These are phyloP conservation scores for Colletotrichum camelliae DNA, from an alignment of 2,329 filamentous ascomycete species.

Conservation along the genomic window DNA sequence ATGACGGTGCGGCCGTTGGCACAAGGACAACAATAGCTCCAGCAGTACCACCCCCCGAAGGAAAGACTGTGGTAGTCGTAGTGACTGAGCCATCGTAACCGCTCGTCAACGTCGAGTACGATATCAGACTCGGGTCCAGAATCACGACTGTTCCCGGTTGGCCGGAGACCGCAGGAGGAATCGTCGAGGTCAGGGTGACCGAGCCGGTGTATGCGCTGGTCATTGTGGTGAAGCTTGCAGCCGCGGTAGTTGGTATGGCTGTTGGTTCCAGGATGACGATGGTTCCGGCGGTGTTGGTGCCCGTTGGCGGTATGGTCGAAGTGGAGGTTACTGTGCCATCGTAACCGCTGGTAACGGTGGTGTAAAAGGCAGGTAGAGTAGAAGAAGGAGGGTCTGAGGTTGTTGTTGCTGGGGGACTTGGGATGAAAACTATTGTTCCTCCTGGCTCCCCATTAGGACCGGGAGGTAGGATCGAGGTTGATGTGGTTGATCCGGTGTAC, in stretches of 20 bases:
- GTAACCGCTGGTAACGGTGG: neutral
- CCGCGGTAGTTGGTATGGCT: fast-evolving
- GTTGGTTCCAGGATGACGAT: neutral
- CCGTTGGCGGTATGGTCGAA: neutral
- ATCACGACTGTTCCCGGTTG: neutral
- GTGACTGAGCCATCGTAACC: neutral
- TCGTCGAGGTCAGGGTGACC: neutral
- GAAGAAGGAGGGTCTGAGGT: neutral
- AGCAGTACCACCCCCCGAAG: neutral
- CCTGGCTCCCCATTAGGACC: neutral
- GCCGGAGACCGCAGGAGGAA: neutral
- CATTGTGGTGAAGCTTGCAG: neutral
- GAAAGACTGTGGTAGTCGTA: neutral
- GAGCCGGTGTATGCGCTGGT: neutral
- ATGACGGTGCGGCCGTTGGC: neutral
- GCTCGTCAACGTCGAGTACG: neutral
- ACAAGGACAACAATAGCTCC: neutral
- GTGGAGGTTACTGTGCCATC: neutral
- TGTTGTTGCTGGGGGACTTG: neutral
- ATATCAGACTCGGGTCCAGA: neutral
- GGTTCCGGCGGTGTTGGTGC: neutral
- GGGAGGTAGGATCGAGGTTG: neutral
- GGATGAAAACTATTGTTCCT: neutral
- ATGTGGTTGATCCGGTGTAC: neutral
- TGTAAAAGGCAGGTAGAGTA: neutral